These are phyloP conservation scores for Beauveria sp. DNA, from an alignment of 2,329 filamentous ascomycete species.

Conservation along the genomic window DNA sequence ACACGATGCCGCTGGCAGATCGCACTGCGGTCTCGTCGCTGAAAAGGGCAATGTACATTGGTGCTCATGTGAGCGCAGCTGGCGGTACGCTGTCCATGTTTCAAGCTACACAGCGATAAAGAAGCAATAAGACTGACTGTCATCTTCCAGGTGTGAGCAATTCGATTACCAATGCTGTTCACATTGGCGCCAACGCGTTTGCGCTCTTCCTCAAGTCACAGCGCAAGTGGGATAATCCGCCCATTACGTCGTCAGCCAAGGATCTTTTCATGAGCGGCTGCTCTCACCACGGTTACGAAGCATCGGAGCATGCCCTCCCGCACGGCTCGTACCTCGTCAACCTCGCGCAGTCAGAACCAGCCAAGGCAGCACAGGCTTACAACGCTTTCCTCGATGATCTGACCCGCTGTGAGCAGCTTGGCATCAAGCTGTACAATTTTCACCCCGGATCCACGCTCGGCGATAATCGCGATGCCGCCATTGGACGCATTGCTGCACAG, in stretches of 20 bases:
- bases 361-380: constrained; percentile 81
- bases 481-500: constrained; percentile 69
- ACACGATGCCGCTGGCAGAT: constrained; percentile 54
- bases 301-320: constrained; percentile 67
- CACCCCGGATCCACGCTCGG: constrained; percentile 81
- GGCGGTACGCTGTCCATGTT: constrained; percentile 51
- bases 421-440: constrained; percentile 94
- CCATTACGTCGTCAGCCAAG: constrained; percentile 59
- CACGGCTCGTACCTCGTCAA: constrained; percentile 97
- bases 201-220: constrained; percentile 95
- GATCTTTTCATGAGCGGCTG: constrained; percentile 64
- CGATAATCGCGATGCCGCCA: constrained; percentile 58
- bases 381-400: constrained; percentile 82
- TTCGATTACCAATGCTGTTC: constrained; percentile 65
- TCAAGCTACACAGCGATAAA: neutral
- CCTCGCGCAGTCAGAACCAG: constrained; percentile 72
- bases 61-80: constrained; percentile 84
- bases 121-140: neutral
- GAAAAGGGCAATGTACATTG: constrained; percentile 69
- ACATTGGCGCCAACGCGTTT: constrained; percentile 87
- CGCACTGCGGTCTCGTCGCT: constrained; percentile 58
- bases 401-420: constrained; percentile 72
- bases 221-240: constrained; percentile 84
- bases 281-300: constrained; percentile 62
- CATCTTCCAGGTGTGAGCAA: constrained; percentile 69